Evolutionary conservation across 2,329 filamentous ascomycete genomes (phyloP), one percentile per base, ranked within the genome.

Genomic region (Coniosporium tulheliwenetii): DNA sequence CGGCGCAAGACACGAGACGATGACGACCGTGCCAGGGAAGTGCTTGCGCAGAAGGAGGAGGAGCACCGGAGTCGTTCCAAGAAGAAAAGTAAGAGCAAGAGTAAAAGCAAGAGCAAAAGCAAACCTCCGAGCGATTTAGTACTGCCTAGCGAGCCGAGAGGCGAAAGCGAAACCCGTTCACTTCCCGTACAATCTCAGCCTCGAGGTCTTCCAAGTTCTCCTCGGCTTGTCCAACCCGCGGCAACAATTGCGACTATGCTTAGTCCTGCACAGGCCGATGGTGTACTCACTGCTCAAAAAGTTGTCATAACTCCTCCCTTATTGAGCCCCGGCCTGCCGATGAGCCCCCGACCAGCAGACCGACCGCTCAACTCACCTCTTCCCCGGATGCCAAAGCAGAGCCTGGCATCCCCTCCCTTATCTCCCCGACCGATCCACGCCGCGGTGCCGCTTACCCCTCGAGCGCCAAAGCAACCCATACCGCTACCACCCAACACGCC

Each of bases 1-100:
- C 75, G 86, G 44, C 72, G 85, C 50, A 85, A 81, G 58, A 94
- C 86, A 2, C 74, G 87, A 40, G 85, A 89, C 56, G 85, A 94
- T 45, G 87, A 95, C 52, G 85, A 95, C 49, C 71, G 71, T 41
- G 74, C 85, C 41, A 76, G 87, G 38, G 84, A 89, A 54, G 67
- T 76, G 10, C 58, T 78, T n/a, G 75, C 73, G 1, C 56, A 73
- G 37, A 71, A 77, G 52, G 78, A 86, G 50, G 74, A 79, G 10
- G 79, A 85, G 52, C 69, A 72, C 26, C 72, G 80, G 43, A 86
- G 81, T 57, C 63, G 75, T 29, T 87, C 83, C 0, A 84, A 82
- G 56, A 85, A 82, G 66, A 67, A 67, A 49, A 69, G 66, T 48
- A 69, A 70, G 64, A 71, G 44, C 61, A 66, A 8, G 61, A 64